A percentile compares a stretch with the other conserved stretches of the same genome.
Evolutionary conservation across 192 early-diverging fungal species (phyloP).

Genomic region (Anaeromyces robustus): DNA sequence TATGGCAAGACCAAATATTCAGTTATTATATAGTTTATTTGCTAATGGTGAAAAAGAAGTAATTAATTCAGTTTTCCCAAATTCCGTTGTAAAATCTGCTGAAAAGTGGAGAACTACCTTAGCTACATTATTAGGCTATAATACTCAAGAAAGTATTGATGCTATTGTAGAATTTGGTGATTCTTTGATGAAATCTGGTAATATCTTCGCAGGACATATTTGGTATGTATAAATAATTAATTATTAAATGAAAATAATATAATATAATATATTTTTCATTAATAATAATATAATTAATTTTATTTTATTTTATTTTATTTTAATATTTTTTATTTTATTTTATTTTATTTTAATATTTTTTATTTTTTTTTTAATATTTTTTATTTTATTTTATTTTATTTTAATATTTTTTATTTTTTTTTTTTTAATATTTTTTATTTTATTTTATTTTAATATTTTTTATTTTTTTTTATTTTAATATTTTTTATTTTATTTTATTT

Average conservation of each 20-base stretch:
- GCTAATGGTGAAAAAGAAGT: neutral
- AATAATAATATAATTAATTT: too few species aligned
- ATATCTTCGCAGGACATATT: constrained; percentile 52
- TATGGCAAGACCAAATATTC: neutral
- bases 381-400: constrained; percentile 1
- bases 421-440: too few species aligned
- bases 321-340: too few species aligned
- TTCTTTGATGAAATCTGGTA: constrained; percentile 27
- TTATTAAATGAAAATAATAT: too few species aligned
- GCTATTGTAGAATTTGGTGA: neutral
- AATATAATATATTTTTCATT: too few species aligned
- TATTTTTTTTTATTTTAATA: too few species aligned
- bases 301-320: too few species aligned
- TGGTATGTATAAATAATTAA: constrained; percentile 64
- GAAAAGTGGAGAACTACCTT: neutral
- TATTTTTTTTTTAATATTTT: constrained; percentile 1
- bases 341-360: neutral
- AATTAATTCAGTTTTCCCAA: neutral
- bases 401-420: too few species aligned
- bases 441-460: too few species aligned
- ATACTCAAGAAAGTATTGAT: neutral
- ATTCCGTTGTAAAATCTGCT: neutral
- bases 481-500: too few species aligned
- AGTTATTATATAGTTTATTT: neutral
- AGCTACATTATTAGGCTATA: neutral